These are phyloP conservation scores for Blepharisma undulans DNA, from an alignment of 169 alveolate genomes.

Conservation along the genomic window DNA sequence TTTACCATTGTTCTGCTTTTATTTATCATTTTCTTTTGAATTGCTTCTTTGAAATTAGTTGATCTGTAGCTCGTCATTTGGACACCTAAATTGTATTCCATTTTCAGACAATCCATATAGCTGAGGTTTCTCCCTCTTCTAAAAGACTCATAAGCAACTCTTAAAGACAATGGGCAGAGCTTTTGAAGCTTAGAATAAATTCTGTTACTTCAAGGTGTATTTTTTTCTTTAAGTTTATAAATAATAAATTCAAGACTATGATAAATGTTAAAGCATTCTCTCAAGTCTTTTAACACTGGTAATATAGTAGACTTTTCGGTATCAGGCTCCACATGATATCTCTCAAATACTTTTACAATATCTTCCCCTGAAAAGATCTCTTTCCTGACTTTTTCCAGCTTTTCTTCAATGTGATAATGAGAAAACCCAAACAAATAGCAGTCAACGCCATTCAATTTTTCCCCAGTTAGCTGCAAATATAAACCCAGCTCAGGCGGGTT, in stretches of 20 bases:
- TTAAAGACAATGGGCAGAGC: slow-evolving; percentile 59
- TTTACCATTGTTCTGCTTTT: not conserved
- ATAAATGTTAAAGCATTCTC: slow-evolving; percentile 47
- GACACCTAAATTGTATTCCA: slow-evolving; percentile 18
- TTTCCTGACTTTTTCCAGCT: not conserved
- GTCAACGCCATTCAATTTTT: slow-evolving; percentile 78
- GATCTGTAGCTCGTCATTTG: not conserved
- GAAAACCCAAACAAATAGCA: slow-evolving; percentile 79
- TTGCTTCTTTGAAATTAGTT: not conserved
- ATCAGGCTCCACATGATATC: not conserved
- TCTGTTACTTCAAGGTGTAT: slow-evolving; percentile 44
- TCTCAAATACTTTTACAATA: not conserved
- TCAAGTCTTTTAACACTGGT: slow-evolving; percentile 40
- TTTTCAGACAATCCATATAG: not conserved
- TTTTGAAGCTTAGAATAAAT: slow-evolving; percentile 40
- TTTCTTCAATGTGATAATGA: slow-evolving; percentile 67
- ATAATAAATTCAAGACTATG: slow-evolving; percentile 26
- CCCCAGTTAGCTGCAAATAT: slow-evolving; percentile 85
- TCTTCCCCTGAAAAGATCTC: not conserved
- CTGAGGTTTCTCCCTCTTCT: slow-evolving; percentile 58
- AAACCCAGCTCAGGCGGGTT: slow-evolving; percentile 69
- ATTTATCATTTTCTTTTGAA: not conserved
- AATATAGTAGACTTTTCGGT: not conserved
- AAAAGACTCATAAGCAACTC: slow-evolving; percentile 67
- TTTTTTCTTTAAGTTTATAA: not conserved